Evolutionary conservation across 768 basidiomycete genomes (phyloP).

Genomic region (Trametes villosa): DNA sequence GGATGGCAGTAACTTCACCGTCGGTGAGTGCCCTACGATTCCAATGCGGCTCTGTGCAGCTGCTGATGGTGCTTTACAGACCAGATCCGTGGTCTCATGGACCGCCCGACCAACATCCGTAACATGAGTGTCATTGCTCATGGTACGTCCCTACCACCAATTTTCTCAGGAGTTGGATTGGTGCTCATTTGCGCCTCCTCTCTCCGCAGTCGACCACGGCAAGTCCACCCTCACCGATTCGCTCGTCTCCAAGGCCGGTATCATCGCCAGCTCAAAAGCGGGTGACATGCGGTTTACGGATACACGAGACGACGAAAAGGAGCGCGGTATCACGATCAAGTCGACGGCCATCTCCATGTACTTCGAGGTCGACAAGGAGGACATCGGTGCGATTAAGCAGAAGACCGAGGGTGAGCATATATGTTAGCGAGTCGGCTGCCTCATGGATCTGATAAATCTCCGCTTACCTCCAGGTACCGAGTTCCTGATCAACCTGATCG

Average conservation of each 20-base stretch:
- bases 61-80: slow-evolving; percentile 57
- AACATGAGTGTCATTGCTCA: slow-evolving; percentile 96
- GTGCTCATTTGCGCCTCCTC: background rate
- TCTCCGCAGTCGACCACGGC: slow-evolving; percentile 90
- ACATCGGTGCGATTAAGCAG: slow-evolving; percentile 84
- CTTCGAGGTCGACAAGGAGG: slow-evolving; percentile 93
- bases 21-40: slow-evolving; percentile 70
- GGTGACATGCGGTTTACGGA: slow-evolving; percentile 98
- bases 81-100: slow-evolving; percentile 88
- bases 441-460: slow-evolving; percentile 18
- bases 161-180: background rate
- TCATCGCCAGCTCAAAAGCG: slow-evolving; percentile 92
- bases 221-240: slow-evolving; percentile 99
- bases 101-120: slow-evolving; percentile 89
- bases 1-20: slow-evolving; percentile 78
- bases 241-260: slow-evolving; percentile 98
- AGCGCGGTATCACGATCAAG: slow-evolving; percentile 99
- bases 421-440: background rate
- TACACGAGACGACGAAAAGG: slow-evolving; percentile 97
- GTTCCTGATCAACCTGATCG: slow-evolving; percentile 99
- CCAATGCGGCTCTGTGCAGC: too few species aligned
- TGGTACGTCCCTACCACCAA: slow-evolving; percentile 51
- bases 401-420: slow-evolving; percentile 79
- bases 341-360: slow-evolving; percentile 99
- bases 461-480: slow-evolving; percentile 63